These are phyloP conservation scores for Trichodelitschia bisporula DNA, from an alignment of 495 filamentous ascomycete species.

Conservation along the genomic window DNA sequence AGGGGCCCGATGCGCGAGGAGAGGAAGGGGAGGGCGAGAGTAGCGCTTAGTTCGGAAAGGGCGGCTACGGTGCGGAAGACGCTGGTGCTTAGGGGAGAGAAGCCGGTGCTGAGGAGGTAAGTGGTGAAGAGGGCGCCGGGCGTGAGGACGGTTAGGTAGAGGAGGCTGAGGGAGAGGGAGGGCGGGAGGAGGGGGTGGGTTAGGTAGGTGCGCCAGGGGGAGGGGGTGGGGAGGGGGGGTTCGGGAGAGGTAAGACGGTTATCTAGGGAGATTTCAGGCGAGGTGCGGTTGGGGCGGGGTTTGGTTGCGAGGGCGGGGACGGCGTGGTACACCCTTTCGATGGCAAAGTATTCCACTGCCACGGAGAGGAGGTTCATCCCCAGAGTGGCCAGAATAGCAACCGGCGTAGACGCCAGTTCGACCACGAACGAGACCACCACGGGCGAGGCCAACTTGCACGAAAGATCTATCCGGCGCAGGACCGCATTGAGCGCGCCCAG, in stretches of 20 bases:
- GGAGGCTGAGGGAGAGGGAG: slow-evolving; percentile 16
- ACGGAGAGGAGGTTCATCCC: slow-evolving; percentile 6
- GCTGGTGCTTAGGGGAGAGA: slow-evolving; percentile 16
- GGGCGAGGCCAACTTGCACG: slow-evolving; percentile 8
- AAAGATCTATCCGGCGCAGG: slow-evolving; percentile 10
- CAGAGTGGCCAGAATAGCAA: slow-evolving; percentile 7
- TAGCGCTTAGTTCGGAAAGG: slow-evolving; percentile 23
- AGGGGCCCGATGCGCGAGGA: slow-evolving; percentile 30
- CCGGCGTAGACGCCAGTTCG: slow-evolving; percentile 6
- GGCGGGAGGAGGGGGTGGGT: slow-evolving; percentile 14
- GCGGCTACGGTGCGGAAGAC: slow-evolving; percentile 16
- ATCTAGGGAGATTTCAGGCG: too few relatives aligned
- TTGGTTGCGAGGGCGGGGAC: neutral
- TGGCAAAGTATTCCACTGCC: slow-evolving; percentile 8
- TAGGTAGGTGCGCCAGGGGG: slow-evolving; percentile 7
- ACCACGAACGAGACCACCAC: slow-evolving; percentile 7
- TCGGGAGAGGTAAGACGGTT: too few relatives aligned
- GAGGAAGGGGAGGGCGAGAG: slow-evolving; percentile 23
- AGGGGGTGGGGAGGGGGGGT: neutral
- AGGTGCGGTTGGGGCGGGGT: too few relatives aligned
- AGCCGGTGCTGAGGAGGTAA: slow-evolving; percentile 17
- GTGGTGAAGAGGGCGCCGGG: slow-evolving; percentile 20
- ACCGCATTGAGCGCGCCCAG: slow-evolving; percentile 4
- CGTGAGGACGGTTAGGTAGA: slow-evolving; percentile 22
- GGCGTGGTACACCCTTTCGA: slow-evolving; percentile 2